A percentile compares a stretch with the other conserved stretches of the same genome.
Evolutionary conservation across 345 rosid species (phyloP).

Genomic region (Hibiscus mutabilis): DNA sequence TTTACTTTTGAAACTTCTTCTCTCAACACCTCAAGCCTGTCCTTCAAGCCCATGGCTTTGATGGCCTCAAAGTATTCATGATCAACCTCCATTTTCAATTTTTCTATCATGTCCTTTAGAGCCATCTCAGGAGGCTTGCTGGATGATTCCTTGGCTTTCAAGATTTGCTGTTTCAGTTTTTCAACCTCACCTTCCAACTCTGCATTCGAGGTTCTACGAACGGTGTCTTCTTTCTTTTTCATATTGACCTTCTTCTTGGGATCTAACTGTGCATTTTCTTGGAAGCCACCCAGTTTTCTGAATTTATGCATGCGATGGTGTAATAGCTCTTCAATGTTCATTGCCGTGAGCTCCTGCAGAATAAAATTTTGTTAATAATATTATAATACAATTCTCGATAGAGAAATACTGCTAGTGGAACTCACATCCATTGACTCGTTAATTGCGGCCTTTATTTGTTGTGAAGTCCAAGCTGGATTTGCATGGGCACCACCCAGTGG

Average conservation of each 20-base stretch:
- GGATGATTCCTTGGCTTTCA: conserved; percentile 62
- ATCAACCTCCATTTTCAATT: conserved; percentile 62
- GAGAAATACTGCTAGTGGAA: conserved; percentile 15
- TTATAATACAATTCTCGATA: not conserved
- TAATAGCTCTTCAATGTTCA: conserved; percentile 60
- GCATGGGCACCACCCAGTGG: conserved; percentile 96
- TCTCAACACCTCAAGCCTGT: conserved; percentile 37
- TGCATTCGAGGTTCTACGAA: conserved; percentile 31
- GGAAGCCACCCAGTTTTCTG: conserved; percentile 73
- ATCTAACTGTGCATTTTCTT: conserved; percentile 58
- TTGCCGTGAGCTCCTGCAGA: conserved; percentile 61
- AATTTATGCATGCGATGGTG: conserved; percentile 73
- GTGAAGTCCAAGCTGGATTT: conserved; percentile 85
- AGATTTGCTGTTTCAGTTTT: conserved; percentile 56
- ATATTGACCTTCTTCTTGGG: conserved; percentile 57
- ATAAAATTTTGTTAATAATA: not conserved
- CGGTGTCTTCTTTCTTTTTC: conserved; percentile 55
- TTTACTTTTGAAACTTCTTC: conserved; percentile 46
- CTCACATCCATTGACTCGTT: conserved; percentile 76
- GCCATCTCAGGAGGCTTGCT: conserved; percentile 41
- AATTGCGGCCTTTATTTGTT: conserved; percentile 74
- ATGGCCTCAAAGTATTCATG: conserved; percentile 67
- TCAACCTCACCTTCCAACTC: conserved; percentile 64
- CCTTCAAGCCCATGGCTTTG: conserved; percentile 49
- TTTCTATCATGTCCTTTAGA: conserved; percentile 55